These are phyloP conservation scores for Populus davidiana DNA, from an alignment of 345 rosid species.

Conservation along the genomic window DNA sequence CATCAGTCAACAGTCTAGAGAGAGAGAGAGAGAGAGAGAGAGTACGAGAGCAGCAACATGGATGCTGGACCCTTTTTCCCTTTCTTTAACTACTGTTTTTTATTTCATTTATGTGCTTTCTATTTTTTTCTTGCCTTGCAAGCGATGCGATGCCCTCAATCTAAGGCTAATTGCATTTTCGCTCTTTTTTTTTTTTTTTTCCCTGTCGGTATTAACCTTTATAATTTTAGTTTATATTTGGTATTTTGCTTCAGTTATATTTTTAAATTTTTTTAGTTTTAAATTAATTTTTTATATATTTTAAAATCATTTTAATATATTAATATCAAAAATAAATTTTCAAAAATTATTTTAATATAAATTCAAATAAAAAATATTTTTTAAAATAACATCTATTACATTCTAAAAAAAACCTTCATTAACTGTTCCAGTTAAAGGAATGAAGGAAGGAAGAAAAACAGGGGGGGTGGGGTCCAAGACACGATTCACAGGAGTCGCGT, in stretches of 20 bases:
- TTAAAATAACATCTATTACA: too few relatives aligned
- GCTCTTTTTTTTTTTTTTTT: neutral
- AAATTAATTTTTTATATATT: too few relatives aligned
- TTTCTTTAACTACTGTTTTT: neutral
- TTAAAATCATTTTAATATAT: too few relatives aligned
- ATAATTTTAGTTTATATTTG: too few relatives aligned
- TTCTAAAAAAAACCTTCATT: too few relatives aligned
- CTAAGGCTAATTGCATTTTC: constrained; percentile 22
- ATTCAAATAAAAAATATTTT: too few relatives aligned
- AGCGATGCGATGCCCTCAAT: constrained; percentile 54
- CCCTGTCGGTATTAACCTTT: neutral
- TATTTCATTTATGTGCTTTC: neutral
- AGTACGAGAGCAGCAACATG: neutral
- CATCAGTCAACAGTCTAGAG: constrained; percentile 1
- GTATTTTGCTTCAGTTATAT: too few relatives aligned
- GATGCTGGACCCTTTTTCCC: neutral
- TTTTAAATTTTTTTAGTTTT: too few relatives aligned
- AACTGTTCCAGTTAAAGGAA: neutral
- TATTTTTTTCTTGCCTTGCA: constrained; percentile 39
- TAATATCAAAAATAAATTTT: too few relatives aligned
- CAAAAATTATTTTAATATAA: too few relatives aligned
- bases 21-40: neutral
- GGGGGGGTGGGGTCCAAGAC: neutral
- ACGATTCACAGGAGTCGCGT: constrained; percentile 6
- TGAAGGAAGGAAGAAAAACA: neutral